phyloP scores from a whole-genome alignment of 805 yeast genomes.

The Monosporozyma solicola region DNA sequence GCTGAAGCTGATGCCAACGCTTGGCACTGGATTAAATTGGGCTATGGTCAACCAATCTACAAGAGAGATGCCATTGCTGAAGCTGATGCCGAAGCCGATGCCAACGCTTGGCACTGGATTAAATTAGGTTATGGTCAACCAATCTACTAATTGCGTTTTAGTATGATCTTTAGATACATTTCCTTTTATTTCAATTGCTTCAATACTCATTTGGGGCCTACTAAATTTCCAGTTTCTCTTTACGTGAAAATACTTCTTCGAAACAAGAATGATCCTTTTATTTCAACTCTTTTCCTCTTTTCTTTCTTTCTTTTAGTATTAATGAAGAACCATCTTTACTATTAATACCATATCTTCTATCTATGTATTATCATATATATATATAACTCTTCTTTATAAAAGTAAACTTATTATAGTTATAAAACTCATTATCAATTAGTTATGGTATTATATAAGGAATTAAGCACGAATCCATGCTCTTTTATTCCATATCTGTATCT shows the following conservation, averaged over 20 bases:
- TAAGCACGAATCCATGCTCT: not conserved
- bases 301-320: not conserved
- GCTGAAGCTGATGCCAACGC: slow-evolving; percentile 25
- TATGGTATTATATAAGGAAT: too few relatives aligned
- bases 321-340: not conserved
- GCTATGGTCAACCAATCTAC: slow-evolving; percentile 21
- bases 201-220: not conserved
- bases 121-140: slow-evolving; percentile 22
- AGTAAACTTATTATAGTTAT: not conserved
- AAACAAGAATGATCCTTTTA: not conserved
- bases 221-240: not conserved
- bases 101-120: slow-evolving; percentile 25
- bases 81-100: slow-evolving; percentile 21
- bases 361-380: not conserved
- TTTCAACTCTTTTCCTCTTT: not conserved
- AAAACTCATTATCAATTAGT: not conserved
- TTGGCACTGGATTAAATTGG: slow-evolving; percentile 23
- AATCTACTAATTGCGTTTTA: slow-evolving; percentile 4
- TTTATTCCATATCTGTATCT: not conserved
- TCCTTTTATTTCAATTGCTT: not conserved
- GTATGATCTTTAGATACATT: not conserved
- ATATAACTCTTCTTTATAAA: not conserved
- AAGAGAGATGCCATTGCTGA: slow-evolving; percentile 27
- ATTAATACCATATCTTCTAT: not conserved
- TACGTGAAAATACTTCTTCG: not conserved